Evolutionary conservation across 1,139 yeast species (phyloP).

Genomic region (Suhomyces bribrorum): DNA sequence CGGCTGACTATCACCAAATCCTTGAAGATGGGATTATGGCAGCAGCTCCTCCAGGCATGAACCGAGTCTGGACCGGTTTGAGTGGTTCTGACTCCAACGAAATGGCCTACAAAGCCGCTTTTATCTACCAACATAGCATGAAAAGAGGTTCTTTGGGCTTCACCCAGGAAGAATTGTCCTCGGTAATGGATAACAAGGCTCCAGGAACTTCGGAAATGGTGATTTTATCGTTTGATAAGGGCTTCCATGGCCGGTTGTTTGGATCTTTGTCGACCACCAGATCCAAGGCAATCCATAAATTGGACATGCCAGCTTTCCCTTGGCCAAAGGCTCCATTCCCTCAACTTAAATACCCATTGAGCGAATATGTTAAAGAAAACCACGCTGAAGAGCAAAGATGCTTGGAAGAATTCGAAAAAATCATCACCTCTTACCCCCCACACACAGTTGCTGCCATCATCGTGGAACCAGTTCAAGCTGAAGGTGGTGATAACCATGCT

Average conservation of each 20-base stretch:
- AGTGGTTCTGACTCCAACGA: constrained; percentile 80
- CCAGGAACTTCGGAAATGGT: constrained; percentile 74
- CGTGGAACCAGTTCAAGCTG: constrained; percentile 74
- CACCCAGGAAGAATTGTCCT: constrained; percentile 53
- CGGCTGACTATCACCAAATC: constrained; percentile 52
- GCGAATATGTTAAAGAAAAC: constrained; percentile 52
- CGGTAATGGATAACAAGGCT: constrained; percentile 64
- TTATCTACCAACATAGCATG: constrained; percentile 66
- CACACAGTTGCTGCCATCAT: constrained; percentile 62
- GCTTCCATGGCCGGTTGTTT: constrained; percentile 75
- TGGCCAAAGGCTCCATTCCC: constrained; percentile 84
- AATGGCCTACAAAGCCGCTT: constrained; percentile 76
- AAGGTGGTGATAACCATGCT: constrained; percentile 77
- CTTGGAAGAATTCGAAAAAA: constrained; percentile 54
- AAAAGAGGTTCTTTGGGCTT: constrained; percentile 58
- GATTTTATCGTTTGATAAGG: constrained; percentile 66
- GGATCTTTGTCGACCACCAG: constrained; percentile 74
- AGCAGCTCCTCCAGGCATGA: constrained; percentile 71
- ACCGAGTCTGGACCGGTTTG: constrained; percentile 66
- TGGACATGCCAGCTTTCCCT: constrained; percentile 73
- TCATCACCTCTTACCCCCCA: constrained; percentile 51
- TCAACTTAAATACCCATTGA: constrained; percentile 61
- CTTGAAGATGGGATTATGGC: constrained; percentile 57
- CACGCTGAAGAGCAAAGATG: constrained; percentile 62
- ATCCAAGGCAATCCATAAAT: constrained; percentile 72